Evolutionary conservation across 371 early-diverging fungal genomes (phyloP).

Genomic region (Mucor irregularis): DNA sequence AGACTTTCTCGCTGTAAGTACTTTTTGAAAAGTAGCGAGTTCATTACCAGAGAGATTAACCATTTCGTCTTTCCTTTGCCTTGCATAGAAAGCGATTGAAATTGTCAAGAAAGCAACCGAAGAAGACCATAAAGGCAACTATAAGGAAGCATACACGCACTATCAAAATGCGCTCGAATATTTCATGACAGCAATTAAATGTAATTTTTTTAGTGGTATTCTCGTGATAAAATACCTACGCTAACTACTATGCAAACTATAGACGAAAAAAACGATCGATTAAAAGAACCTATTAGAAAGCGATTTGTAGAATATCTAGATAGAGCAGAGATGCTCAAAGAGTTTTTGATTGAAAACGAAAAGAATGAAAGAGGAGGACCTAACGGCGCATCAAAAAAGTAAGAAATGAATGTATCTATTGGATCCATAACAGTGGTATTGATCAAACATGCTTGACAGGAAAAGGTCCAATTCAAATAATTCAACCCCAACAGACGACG

Average conservation of each 20-base stretch:
- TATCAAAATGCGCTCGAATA: slow-evolving; percentile 90
- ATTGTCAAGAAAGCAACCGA: slow-evolving; percentile 93
- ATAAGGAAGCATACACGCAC: slow-evolving; percentile 87
- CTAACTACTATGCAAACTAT: not conserved
- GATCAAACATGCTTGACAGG: slow-evolving; percentile 20
- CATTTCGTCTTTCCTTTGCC: no score
- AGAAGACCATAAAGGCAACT: slow-evolving; percentile 89
- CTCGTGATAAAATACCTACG: not conserved
- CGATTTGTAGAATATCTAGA: slow-evolving; percentile 91
- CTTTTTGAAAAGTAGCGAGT: no score
- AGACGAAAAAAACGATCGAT: slow-evolving; percentile 94
- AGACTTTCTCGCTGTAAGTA: no score
- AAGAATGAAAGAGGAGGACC: slow-evolving; percentile 66
- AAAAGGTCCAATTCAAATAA: no score
- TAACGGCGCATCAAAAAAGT: slow-evolving; percentile 55
- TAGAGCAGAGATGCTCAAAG: slow-evolving; percentile 93
- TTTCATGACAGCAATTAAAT: slow-evolving; percentile 94
- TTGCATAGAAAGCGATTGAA: slow-evolving; percentile 86
- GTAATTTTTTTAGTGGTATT: slow-evolving; percentile 47
- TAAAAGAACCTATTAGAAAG: slow-evolving; percentile 86
- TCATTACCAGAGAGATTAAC: no score
- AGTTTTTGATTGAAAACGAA: slow-evolving; percentile 70
- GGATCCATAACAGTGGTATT: not conserved
- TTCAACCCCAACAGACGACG: no score
- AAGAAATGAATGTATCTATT: slow-evolving; percentile 21